These are phyloP conservation scores for Allomyces javanicus DNA, from an alignment of 192 early-diverging fungal genomes.

Conservation along the genomic window DNA sequence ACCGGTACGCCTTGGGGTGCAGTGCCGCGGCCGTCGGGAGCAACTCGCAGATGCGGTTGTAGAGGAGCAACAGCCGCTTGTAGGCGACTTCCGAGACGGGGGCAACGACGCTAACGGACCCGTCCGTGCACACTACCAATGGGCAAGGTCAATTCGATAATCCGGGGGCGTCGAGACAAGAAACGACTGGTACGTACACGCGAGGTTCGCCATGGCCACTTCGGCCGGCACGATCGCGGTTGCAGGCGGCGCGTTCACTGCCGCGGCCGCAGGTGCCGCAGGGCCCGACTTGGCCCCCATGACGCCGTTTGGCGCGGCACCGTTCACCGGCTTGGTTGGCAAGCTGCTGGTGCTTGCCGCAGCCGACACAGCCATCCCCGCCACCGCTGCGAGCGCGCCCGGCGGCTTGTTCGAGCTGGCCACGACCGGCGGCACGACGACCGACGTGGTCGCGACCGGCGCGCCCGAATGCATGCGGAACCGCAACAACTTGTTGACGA, in stretches of 20 bases:
- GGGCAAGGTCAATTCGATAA: no score
- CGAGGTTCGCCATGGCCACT: no score
- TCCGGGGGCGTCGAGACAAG: no score
- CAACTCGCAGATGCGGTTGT: constrained; percentile 20
- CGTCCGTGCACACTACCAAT: constrained; percentile 18
- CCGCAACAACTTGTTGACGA: constrained; percentile 21
- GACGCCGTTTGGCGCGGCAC: no score
- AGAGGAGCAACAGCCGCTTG: constrained; percentile 68
- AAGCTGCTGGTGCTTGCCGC: constrained; percentile 1
- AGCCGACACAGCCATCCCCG: constrained; percentile 27
- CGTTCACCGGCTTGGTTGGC: background rate
- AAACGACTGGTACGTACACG: no score
- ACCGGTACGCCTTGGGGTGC: background rate
- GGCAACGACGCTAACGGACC: constrained; percentile 38
- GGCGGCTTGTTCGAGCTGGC: no score
- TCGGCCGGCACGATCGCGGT: no score
- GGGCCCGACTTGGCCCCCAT: no score
- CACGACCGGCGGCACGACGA: no score
- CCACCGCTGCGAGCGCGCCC: constrained; percentile 16
- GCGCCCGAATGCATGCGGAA: background rate
- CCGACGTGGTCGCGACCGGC: no score
- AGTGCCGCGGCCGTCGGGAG: background rate
- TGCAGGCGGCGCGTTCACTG: no score
- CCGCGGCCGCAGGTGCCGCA: no score
- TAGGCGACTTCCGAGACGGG: constrained; percentile 81